These are phyloP conservation scores for Kurtzmaniella quercitrusa DNA, from an alignment of 1,139 yeast genomes.

Conservation along the genomic window DNA sequence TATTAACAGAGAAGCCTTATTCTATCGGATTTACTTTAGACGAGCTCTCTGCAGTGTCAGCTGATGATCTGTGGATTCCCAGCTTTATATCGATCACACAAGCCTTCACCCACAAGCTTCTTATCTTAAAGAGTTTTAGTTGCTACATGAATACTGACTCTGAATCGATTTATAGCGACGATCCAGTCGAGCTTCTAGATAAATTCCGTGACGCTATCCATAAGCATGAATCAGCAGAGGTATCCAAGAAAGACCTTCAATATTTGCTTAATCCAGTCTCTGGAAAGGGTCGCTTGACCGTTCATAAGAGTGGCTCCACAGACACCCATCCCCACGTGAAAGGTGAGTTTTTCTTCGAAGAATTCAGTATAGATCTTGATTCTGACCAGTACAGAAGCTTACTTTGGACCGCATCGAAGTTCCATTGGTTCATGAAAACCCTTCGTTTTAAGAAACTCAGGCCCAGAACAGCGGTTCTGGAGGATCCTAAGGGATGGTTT, in stretches of 20 bases:
- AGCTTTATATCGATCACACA: slow-evolving; percentile 75
- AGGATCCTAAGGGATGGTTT: slow-evolving; percentile 81
- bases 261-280: slow-evolving; percentile 83
- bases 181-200: slow-evolving; percentile 38
- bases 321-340: slow-evolving; percentile 67
- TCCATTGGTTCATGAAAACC: slow-evolving; percentile 75
- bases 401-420: slow-evolving; percentile 75
- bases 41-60: slow-evolving; percentile 88
- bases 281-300: slow-evolving; percentile 78
- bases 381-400: slow-evolving; percentile 81
- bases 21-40: slow-evolving; percentile 78
- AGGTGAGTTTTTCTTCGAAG: slow-evolving; percentile 77
- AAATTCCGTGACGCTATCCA: slow-evolving; percentile 31
- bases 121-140: slow-evolving; percentile 71
- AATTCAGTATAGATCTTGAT: slow-evolving; percentile 80
- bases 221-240: slow-evolving; percentile 9
- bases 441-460: slow-evolving; percentile 67
- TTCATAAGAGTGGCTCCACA: slow-evolving; percentile 75
- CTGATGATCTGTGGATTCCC: slow-evolving; percentile 82
- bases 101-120: slow-evolving; percentile 66
- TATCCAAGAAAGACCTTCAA: slow-evolving; percentile 36
- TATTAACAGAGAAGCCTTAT: slow-evolving; percentile 68
- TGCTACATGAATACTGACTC: slow-evolving; percentile 83
- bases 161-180: slow-evolving; percentile 41
- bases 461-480: slow-evolving; percentile 56